These are phyloP conservation scores for Yamadazyma sp. DNA, from an alignment of 1,139 yeast genomes.

Conservation along the genomic window DNA sequence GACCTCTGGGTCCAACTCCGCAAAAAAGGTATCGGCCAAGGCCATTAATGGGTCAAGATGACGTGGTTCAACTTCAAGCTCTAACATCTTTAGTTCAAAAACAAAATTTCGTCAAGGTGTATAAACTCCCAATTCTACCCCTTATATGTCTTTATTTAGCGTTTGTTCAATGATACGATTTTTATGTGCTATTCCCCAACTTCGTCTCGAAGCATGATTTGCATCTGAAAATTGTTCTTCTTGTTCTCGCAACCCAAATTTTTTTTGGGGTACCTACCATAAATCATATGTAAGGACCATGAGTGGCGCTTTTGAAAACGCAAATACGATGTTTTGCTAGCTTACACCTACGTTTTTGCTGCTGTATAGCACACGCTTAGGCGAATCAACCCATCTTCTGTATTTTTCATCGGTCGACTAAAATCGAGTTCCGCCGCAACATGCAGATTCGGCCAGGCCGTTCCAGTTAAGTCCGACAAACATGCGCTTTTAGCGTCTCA, in stretches of 20 bases:
- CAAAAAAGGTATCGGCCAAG: slow-evolving; percentile 39
- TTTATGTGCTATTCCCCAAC: too few species aligned
- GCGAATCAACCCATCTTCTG: too few species aligned
- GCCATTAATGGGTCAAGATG: slow-evolving; percentile 15
- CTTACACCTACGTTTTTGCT: too few species aligned
- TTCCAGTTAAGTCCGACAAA: slow-evolving; percentile 12
- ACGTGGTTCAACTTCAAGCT: slow-evolving; percentile 6
- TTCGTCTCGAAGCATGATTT: background rate
- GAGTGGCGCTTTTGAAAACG: too few species aligned
- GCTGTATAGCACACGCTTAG: too few species aligned
- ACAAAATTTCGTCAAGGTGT: too few species aligned
- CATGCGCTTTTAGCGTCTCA: too few species aligned
- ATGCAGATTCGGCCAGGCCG: background rate
- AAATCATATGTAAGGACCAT: background rate
- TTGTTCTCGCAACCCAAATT: background rate
- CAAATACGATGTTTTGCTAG: too few species aligned
- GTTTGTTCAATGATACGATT: too few species aligned
- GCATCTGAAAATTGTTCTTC: background rate
- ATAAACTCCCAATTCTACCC: too few species aligned
- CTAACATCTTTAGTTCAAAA: slow-evolving; percentile 7
- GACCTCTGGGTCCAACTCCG: slow-evolving; percentile 31
- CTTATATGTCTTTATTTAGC: background rate
- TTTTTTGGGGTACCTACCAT: too few species aligned
- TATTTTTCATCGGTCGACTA: too few species aligned
- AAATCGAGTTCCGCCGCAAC: background rate